Evolutionary conservation across 2,329 filamentous ascomycete genomes (phyloP).

Genomic region (Fusarium pseudoanthophilum): DNA sequence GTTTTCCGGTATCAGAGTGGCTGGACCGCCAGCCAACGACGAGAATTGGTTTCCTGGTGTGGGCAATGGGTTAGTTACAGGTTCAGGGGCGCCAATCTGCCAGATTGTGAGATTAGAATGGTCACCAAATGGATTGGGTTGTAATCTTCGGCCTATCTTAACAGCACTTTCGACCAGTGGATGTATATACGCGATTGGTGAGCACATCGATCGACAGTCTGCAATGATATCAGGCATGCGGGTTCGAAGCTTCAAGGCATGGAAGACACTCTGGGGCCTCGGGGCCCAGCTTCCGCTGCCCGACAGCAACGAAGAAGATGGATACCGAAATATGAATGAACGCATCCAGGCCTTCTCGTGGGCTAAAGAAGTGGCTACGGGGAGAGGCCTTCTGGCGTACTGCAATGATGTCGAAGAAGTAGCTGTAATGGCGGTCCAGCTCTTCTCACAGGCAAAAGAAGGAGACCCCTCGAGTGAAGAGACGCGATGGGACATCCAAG

Average conservation of each 20-base stretch:
- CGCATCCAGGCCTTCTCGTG: slow-evolving; percentile 64
- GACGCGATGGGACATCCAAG: slow-evolving; percentile 60
- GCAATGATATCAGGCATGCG: slow-evolving; percentile 47
- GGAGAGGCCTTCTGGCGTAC: slow-evolving; percentile 62
- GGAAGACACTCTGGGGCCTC: slow-evolving; percentile 67
- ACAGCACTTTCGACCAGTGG: slow-evolving; percentile 63
- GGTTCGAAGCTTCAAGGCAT: slow-evolving; percentile 57
- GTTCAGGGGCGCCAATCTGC: slow-evolving; percentile 62
- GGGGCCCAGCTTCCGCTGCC: slow-evolving; percentile 64
- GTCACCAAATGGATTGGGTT: slow-evolving; percentile 69
- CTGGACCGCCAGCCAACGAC: slow-evolving; percentile 38
- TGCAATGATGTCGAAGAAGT: slow-evolving; percentile 62
- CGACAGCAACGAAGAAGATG: slow-evolving; percentile 47
- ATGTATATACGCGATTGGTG: slow-evolving; percentile 62
- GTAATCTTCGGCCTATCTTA: slow-evolving; percentile 63
- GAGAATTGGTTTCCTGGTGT: slow-evolving; percentile 54
- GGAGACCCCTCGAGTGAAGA: slow-evolving; percentile 42
- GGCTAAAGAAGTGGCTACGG: slow-evolving; percentile 56
- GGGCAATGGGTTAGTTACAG: slow-evolving; percentile 58
- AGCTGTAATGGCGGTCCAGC: slow-evolving; percentile 62
- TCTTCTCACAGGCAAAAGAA: slow-evolving; percentile 43
- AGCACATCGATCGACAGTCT: slow-evolving; percentile 51
- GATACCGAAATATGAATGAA: slow-evolving; percentile 54
- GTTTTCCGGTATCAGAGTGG: slow-evolving; percentile 50
- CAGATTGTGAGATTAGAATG: slow-evolving; percentile 65